A percentile compares a stretch with the other conserved stretches of the same genome.
Conservation (phyloP, 495 filamentous ascomycete species). For the Penicillium goetzii region DNA sequence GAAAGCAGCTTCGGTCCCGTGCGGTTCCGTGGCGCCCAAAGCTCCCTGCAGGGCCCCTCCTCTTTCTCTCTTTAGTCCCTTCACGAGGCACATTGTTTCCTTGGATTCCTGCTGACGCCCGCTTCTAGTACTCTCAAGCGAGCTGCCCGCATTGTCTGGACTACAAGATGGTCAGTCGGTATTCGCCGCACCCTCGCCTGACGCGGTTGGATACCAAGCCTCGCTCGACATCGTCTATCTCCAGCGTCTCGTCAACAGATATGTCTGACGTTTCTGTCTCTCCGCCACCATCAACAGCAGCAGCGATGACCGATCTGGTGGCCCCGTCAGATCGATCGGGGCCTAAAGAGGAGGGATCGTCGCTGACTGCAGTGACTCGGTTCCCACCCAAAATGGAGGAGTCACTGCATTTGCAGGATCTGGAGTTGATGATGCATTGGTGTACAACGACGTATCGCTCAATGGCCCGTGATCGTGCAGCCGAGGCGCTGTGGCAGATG, state of each 20-base stretch:
- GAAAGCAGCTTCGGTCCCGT: conserved; percentile 3
- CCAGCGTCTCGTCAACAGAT: conserved; percentile 21
- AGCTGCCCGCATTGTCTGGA: conserved; percentile 41
- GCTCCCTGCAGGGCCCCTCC: conserved; percentile 3
- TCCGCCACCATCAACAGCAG: neutral
- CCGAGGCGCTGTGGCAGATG: conserved; percentile 49
- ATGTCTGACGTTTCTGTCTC: conserved; percentile 20
- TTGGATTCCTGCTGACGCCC: conserved; percentile 5
- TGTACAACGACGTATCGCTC: conserved; percentile 49
- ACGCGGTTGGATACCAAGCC: conserved; percentile 32
- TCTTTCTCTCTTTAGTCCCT: neutral
- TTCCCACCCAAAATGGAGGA: conserved; percentile 15
- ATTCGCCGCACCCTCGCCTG: conserved; percentile 31
- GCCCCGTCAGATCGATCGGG: neutral
- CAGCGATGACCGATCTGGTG: conserved; percentile 11
- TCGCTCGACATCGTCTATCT: conserved; percentile 22
- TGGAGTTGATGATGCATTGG: conserved; percentile 54
- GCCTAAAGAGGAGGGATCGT: conserved; percentile 1
- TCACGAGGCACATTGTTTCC: neutral
- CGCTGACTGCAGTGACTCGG: neutral
- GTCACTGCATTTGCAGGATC: conserved; percentile 33
- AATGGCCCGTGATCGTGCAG: conserved; percentile 37
- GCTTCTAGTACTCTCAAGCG: conserved; percentile 7
- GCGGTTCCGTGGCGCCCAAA: conserved; percentile 9
- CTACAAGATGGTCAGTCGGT: conserved; percentile 41